phyloP scores from a whole-genome alignment of 129 eudicot genomes.

The Saposhnikovia divaricata region DNA sequence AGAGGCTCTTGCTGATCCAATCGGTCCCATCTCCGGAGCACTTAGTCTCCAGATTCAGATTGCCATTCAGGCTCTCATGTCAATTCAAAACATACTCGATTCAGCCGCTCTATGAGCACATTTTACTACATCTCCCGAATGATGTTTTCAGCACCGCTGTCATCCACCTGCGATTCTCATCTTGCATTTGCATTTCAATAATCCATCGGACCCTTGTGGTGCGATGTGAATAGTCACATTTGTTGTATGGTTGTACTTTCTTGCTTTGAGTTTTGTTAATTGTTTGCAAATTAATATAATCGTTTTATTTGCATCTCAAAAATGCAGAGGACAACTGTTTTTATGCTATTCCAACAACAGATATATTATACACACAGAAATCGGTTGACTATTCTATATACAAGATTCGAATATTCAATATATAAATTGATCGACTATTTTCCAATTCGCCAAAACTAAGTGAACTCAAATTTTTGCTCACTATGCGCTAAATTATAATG shows the following conservation, averaged over 20 bases:
- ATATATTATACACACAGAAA: too few species aligned
- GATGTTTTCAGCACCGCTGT: neutral
- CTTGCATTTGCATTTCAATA: neutral
- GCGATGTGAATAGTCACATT: neutral
- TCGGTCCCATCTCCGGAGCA: neutral
- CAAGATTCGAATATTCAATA: too few species aligned
- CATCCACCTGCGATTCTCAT: neutral
- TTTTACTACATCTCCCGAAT: neutral
- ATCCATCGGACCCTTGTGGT: neutral
- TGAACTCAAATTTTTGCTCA: too few species aligned
- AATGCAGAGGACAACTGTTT: too few species aligned
- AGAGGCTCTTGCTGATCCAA: neutral
- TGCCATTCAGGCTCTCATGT: conserved; percentile 1
- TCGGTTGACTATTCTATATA: too few species aligned
- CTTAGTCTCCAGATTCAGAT: neutral
- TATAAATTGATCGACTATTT: too few species aligned
- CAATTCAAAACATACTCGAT: neutral
- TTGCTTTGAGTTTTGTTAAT: neutral
- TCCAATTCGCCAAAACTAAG: too few species aligned
- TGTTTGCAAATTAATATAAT: neutral
- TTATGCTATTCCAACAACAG: too few species aligned
- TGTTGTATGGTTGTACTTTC: neutral
- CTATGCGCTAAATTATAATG: too few species aligned
- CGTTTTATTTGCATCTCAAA: neutral
- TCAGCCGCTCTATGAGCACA: neutral